Conservation (phyloP, 208 protist genomes). For the Strigomonas culicis region DNA sequence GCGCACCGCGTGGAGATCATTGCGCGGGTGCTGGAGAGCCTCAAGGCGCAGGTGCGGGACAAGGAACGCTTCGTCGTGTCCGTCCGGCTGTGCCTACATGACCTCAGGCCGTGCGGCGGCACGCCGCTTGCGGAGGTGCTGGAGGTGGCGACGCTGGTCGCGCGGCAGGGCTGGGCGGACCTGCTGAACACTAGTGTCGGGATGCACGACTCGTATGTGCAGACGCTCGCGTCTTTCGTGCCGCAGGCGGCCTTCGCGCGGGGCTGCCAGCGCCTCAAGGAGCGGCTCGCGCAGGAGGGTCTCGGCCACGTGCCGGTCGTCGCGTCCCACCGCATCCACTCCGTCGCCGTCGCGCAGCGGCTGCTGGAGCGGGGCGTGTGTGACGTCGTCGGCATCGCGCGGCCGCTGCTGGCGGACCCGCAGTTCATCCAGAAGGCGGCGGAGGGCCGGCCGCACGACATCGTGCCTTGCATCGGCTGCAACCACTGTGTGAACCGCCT, state of each 20-base stretch:
- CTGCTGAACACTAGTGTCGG: conserved; percentile 94
- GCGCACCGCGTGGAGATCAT: conserved; percentile 83
- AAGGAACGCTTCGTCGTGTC: conserved; percentile 88
- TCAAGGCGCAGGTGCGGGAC: conserved; percentile 35
- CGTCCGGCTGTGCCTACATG: conserved; percentile 90
- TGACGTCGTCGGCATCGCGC: conserved; percentile 89
- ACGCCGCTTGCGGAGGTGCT: conserved; percentile 85
- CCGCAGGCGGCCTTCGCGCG: conserved; percentile 86
- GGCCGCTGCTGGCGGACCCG: conserved; percentile 89
- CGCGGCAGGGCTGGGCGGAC: conserved; percentile 71
- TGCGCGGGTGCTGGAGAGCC: conserved; percentile 75
- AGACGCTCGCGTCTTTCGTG: conserved; percentile 91
- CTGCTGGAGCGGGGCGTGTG: conserved; percentile 66
- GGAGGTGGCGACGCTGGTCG: conserved; percentile 64
- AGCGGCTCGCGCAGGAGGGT: conserved; percentile 30
- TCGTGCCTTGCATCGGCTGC: conserved; percentile 93
- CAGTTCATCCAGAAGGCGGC: conserved; percentile 86
- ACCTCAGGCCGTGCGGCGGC: conserved; percentile 70
- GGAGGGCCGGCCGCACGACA: conserved; percentile 51
- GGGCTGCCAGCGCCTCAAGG: conserved; percentile 59
- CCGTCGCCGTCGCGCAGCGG: conserved; percentile 73
- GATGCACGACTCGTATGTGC: conserved; percentile 94
- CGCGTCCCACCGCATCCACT: conserved; percentile 91
- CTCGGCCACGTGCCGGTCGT: conserved; percentile 72
- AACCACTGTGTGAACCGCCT: conserved; percentile 94